Base-by-base conservation (phyloP, 1,284 basidiomycete genomes). In the Marasmius fiardii region DNA sequence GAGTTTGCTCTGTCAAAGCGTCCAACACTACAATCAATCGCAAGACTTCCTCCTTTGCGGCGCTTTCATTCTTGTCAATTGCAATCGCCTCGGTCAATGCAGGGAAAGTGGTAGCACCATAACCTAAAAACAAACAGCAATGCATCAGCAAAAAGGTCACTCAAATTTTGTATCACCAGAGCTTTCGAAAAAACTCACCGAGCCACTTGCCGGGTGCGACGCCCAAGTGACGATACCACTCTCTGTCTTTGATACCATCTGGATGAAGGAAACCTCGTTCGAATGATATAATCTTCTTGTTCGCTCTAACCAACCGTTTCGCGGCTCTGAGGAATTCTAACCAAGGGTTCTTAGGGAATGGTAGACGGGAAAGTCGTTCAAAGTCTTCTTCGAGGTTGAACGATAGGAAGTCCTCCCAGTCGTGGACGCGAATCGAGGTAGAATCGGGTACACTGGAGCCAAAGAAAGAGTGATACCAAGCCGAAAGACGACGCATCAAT, bases 201-300 rank as follows among this genome's bases (percentile, higher is more conserved):
- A 93, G 80, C 85, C 90, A 95, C 64, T 90, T 88, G 23, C 94
- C 95, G 7, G 95, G 95, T 4, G 93, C 92, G 33, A 95, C 92
- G 33, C 47, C 41, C 18, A 45, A 18, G 12, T 50, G 31, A 16
- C 28, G 79, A 68, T 85, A 95, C 93, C 93, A 95, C 67, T 92
- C 86, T 28, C 92, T 80, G 57, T 88, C 87, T 67, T 85, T 86
- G 51, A 92, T 77, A 0, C 95, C 95, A 20, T 79, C 81, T 62
- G 89, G 77, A 4, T 85, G 85, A 62, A 96, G 86, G 71, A 98
- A 93, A 10, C 92, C 93, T 53, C 80, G 80, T 69, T 98, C 95
- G 63, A 96, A 96, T 3, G 71, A 66, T 34, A 80, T 74, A 33
- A 95, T 73, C 68, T 87, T 88, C 71, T 79, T 74, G 70, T 97